Evolutionary conservation across 805 yeast species (phyloP).

Genomic region (Wickerhamiella kurtzmanii): DNA sequence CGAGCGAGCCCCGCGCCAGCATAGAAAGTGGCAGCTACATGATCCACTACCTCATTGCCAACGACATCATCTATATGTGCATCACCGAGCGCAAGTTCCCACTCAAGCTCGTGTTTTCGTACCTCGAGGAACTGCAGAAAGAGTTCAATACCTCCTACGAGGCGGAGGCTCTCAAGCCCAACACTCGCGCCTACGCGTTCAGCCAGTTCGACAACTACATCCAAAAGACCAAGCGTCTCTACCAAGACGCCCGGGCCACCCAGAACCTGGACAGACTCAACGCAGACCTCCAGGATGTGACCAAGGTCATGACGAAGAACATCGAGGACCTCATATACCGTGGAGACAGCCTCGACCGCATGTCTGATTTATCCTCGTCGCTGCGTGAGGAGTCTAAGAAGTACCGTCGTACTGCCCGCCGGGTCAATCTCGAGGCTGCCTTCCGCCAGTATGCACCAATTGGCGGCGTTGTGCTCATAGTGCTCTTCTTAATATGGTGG

Average conservation of each 20-base stretch:
- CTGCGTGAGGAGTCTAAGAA: constrained; percentile 73
- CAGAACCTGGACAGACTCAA: constrained; percentile 76
- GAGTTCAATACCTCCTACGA: constrained; percentile 78
- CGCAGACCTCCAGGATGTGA: constrained; percentile 82
- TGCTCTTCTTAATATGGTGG: constrained; percentile 77
- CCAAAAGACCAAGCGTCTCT: constrained; percentile 75
- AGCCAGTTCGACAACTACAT: constrained; percentile 58
- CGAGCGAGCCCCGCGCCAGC: constrained; percentile 73
- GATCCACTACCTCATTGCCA: constrained; percentile 55
- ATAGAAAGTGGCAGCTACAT: constrained; percentile 62
- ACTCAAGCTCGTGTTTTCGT: constrained; percentile 76
- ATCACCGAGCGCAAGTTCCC: constrained; percentile 74
- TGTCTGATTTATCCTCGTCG: constrained; percentile 75
- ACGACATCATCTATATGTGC: constrained; percentile 61
- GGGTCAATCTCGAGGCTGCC: constrained; percentile 79
- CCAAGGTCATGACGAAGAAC: constrained; percentile 89
- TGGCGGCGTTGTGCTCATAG: constrained; percentile 48
- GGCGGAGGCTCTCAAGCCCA: constrained; percentile 43
- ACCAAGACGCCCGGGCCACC: constrained; percentile 84
- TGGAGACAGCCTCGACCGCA: constrained; percentile 80
- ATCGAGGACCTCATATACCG: constrained; percentile 89
- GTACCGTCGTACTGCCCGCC: constrained; percentile 78
- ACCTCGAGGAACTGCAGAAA: constrained; percentile 62
- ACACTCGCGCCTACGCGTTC: constrained; percentile 81
- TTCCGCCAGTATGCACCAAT: constrained; percentile 84